Conservation (phyloP, 192 early-diverging fungal genomes). For the Entomortierella chlamydospora region DNA sequence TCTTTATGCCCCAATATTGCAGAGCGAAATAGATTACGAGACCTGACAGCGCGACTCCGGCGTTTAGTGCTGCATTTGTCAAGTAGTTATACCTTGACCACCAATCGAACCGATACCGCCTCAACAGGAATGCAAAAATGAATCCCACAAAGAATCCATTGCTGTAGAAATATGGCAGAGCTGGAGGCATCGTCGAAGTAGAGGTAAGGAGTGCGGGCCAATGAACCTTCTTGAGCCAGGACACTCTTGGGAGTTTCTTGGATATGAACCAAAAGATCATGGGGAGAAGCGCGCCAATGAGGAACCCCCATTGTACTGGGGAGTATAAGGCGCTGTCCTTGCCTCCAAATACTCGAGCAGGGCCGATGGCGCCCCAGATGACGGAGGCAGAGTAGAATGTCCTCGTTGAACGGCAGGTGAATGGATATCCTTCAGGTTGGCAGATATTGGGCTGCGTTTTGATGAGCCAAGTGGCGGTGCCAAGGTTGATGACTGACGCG, state of each 20-base stretch:
- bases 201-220: constrained; percentile 65
- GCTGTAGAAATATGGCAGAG: constrained; percentile 57
- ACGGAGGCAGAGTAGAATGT: constrained; percentile 73
- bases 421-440: constrained; percentile 52
- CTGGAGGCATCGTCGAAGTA: constrained; percentile 62
- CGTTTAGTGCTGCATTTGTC: constrained; percentile 69
- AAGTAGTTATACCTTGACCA: constrained; percentile 79
- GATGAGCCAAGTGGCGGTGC: constrained; percentile 58
- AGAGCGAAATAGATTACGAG: constrained; percentile 59
- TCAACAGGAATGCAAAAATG: constrained; percentile 64
- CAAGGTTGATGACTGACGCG: constrained; percentile 63
- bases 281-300: constrained; percentile 66
- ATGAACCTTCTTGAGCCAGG: constrained; percentile 60
- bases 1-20: constrained; percentile 10
- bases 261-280: constrained; percentile 64
- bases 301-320: constrained; percentile 55
- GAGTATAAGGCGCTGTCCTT: constrained; percentile 51
- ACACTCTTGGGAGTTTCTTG: constrained; percentile 58
- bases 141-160: constrained; percentile 63
- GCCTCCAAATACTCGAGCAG: constrained; percentile 68
- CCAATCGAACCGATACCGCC: constrained; percentile 62
- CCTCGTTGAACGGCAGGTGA: constrained; percentile 57
- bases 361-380: constrained; percentile 84
- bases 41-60: constrained; percentile 61
- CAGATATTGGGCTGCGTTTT: constrained; percentile 57